Conservation (phyloP, 1,284 basidiomycete species). For the Trametes hirsuta region DNA sequence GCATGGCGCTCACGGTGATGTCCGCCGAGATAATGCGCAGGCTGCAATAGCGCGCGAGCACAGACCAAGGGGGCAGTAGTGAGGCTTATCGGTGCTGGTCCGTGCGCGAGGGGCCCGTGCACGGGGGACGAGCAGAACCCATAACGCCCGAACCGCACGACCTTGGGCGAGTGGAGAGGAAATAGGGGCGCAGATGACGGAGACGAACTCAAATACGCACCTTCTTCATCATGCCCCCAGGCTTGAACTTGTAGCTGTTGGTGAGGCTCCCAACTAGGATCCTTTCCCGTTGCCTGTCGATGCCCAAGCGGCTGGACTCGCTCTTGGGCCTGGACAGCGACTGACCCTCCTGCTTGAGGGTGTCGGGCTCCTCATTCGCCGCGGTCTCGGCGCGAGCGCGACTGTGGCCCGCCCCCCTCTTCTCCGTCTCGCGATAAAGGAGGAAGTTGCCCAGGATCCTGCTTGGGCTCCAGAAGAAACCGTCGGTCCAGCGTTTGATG, state of each 20-base stretch:
- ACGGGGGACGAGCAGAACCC: neutral
- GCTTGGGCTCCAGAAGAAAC: conserved; percentile 89
- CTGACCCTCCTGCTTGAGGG: conserved; percentile 43
- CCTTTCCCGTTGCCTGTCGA: conserved; percentile 77
- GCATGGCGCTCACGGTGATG: conserved; percentile 12
- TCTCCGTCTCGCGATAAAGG: conserved; percentile 92
- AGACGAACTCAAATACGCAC: conserved; percentile 44
- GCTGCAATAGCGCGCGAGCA: neutral
- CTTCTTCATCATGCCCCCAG: conserved; percentile 94
- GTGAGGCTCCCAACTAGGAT: conserved; percentile 88
- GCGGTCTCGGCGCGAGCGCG: conserved; percentile 46
- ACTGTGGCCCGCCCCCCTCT: conserved; percentile 66
- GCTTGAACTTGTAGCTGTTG: conserved; percentile 90
- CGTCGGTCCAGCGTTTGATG: conserved; percentile 99
- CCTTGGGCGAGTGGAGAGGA: neutral
- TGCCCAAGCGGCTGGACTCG: conserved; percentile 47
- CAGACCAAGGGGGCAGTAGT: neutral
- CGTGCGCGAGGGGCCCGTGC: neutral
- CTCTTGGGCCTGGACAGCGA: conserved; percentile 65
- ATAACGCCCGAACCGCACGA: neutral
- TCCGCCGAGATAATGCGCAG: conserved; percentile 6
- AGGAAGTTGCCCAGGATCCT: conserved; percentile 94
- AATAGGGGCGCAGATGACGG: neutral
- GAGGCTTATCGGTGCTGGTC: conserved; percentile 15
- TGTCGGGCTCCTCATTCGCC: conserved; percentile 31